Evolutionary conservation across 2,329 filamentous ascomycete genomes (phyloP), one percentile per base, ranked within the genome.

Genomic region (Monilinia polystroma): DNA sequence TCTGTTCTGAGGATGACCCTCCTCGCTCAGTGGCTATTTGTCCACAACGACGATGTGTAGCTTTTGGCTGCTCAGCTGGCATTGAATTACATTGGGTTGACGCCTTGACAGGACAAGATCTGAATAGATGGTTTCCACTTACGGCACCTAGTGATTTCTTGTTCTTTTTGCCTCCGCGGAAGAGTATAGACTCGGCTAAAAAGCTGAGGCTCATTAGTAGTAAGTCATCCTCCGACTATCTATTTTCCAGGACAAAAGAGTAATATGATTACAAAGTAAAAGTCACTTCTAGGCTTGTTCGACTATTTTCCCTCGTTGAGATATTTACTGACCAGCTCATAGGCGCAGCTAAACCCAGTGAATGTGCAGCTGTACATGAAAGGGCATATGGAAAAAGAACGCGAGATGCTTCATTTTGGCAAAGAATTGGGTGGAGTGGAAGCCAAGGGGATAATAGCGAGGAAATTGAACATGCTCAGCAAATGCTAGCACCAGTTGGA

Each of bases 21-120:
- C 87, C 88, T 16, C 82, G 84, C n/a, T 88, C 85, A 51, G 82
- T 90, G 12, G 84, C 87, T 0, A 84, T 90, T 45, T 89, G 85
- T 70, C 87, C 87, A n/a, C 84, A 87, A 67, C 81, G 85, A 56
- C 81, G 82, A 62, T 89, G 86, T 70, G 84, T 89, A 45, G 87
- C 86, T 11, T 90, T 89, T 77, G 87, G 87, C 18, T 88, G 85
- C 69, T 81, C 82, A 16, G 80, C 82, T 10, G 85, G 87, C 1
- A 84, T 90, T 63, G 87, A 90, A 72, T 77, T 90, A 51, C 86
- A 88, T 73, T 90, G 85, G 74, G 77, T 81, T 63, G 80, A 82
- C 74, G 79, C 77, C 67, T 70, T 80, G 63, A 81, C 80, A 4
- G 76, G 79, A 16, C 80, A 83, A 68, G 81, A 83, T 68, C 72